Evolutionary conservation across 148 eudicot species (phyloP), one percentile per base, ranked within the genome.

Genomic region (Linanthus parryae): DNA sequence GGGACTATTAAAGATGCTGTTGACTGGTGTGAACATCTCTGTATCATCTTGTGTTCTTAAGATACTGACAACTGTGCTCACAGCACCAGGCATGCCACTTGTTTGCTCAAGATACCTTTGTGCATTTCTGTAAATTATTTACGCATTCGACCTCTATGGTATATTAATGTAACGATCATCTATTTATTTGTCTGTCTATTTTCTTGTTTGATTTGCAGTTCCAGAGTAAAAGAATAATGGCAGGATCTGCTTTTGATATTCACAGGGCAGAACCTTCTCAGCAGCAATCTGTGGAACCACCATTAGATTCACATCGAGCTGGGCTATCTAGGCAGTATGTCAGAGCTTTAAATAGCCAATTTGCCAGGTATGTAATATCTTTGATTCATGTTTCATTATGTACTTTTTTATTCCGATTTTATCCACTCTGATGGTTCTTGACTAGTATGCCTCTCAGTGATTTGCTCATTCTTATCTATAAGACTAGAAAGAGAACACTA

Each of bases 311-410:
- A 74, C 64, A 66, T 46, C 74, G 78, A 27, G 95, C 85, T 62
- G 87, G 67, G 57, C 68, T 69, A 26, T 79, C 88, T 22, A 71
- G 77, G 56, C 94, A 77, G 73, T 94, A 87, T 70, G 98, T 92
- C 65, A 81, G 84, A 78, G 96, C 94, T 71, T 78, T 87, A 63
- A 92, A 92, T 76, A 77, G 69, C 39, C 94, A 92, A 64, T 92
- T 83, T 52, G 90, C 98, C 67, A 92, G 98, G 98, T 86, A 11
- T 8, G 13, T 17, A 26, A 3, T 27, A 23, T 56, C 14, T 48
- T 65, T 79, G 45, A 53, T 35, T 57, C 42, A 34, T 15, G 2
- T 55, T 25, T 9, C 51, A 7, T 34, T 34, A 16, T 26, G 2
- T 33, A 5, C 44, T 18, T 20, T 42, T 15, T 39, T 30, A 15